A percentile compares a stretch with the other conserved stretches of the same genome.
Conservation (phyloP, 148 eudicot species). For the Spergularia marina region DNA sequence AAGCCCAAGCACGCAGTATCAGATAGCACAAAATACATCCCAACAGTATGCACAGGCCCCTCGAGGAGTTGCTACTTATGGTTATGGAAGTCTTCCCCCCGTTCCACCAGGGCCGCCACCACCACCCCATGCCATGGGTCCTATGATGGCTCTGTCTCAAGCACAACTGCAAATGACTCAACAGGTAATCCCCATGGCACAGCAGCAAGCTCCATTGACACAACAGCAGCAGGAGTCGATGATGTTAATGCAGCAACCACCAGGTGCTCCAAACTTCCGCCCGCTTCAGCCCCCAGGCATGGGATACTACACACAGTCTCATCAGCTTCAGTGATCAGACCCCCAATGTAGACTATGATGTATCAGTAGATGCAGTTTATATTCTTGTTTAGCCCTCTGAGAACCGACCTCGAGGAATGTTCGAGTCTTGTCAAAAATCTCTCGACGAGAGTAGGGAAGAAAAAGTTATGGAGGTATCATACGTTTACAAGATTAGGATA, state of each 20-base stretch:
- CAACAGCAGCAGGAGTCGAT: slow-evolving; percentile 38
- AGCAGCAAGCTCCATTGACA: slow-evolving; percentile 31
- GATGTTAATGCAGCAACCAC: slow-evolving; percentile 47
- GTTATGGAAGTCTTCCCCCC: slow-evolving; percentile 51
- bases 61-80: slow-evolving; percentile 44
- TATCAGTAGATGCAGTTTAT: neutral
- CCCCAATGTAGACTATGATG: too few species aligned
- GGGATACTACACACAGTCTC: slow-evolving; percentile 64
- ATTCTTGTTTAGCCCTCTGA: neutral
- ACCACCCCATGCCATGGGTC: slow-evolving; percentile 41
- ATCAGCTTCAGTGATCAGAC: slow-evolving; percentile 44
- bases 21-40: slow-evolving; percentile 41
- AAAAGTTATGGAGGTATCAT: slow-evolving; percentile 7
- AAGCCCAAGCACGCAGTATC: slow-evolving; percentile 46
- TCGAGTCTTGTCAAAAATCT: neutral
- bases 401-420: neutral
- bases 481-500: slow-evolving; percentile 12
- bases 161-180: slow-evolving; percentile 50
- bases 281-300: slow-evolving; percentile 80
- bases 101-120: slow-evolving; percentile 50
- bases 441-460: slow-evolving; percentile 4
- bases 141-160: slow-evolving; percentile 51
- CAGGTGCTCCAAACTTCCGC: slow-evolving; percentile 60
- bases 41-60: slow-evolving; percentile 65
- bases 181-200: slow-evolving; percentile 33